phyloP scores from a whole-genome alignment of 169 alveolate genomes.

The Besnoitia besnoiti region DNA sequence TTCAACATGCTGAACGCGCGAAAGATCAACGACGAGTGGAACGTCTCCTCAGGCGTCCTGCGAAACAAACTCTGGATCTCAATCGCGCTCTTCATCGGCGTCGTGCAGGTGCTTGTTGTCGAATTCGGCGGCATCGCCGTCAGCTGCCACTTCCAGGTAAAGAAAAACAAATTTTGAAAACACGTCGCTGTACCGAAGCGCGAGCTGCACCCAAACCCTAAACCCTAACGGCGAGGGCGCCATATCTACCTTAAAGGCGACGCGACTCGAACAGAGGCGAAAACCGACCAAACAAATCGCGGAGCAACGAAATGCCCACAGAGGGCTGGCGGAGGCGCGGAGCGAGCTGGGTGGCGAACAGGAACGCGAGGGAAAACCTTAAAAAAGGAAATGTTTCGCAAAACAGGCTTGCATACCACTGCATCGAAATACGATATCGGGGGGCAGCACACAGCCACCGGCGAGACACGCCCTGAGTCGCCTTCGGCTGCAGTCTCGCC shows the following conservation, averaged over 20 bases:
- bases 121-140: slow-evolving; percentile 41
- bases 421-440: no score
- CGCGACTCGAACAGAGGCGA: not conserved
- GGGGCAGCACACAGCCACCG: no score
- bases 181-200: not conserved
- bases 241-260: not conserved
- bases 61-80: slow-evolving; percentile 39
- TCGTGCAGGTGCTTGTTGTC: slow-evolving; percentile 62
- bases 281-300: no score
- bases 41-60: slow-evolving; percentile 81
- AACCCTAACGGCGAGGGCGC: not conserved
- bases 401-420: no score
- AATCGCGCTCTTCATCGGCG: not conserved
- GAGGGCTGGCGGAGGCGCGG: no score
- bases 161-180: not conserved
- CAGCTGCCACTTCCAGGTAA: slow-evolving; percentile 39
- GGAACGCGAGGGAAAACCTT: no score
- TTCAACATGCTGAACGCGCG: slow-evolving; percentile 87
- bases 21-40: slow-evolving; percentile 78
- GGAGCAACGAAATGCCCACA: no score
- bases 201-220: not conserved
- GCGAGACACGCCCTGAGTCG: no score
- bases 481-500: no score
- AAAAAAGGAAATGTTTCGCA: no score
- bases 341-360: no score